Percentiles rank a stretch among this genome's conserved stretches.
phyloP scores from a whole-genome alignment of 495 filamentous ascomycete genomes.

The Penicillium mononematosum region DNA sequence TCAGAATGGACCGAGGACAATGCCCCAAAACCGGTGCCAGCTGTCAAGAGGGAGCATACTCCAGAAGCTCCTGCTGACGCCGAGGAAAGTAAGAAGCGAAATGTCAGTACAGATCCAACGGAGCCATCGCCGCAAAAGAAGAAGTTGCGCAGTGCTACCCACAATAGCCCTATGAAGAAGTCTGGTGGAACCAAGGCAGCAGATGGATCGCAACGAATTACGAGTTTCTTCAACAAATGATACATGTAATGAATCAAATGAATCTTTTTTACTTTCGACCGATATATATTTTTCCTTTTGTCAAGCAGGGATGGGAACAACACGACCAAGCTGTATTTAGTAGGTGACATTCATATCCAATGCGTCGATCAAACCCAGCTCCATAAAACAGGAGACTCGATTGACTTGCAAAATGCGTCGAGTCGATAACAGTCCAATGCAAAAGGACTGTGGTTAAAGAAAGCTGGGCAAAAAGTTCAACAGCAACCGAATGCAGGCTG shows the following conservation, averaged over 20 bases:
- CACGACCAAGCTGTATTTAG: neutral
- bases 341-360: neutral
- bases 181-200: constrained; percentile 45
- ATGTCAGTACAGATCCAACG: constrained; percentile 15
- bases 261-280: neutral
- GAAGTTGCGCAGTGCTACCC: constrained; percentile 40
- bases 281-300: neutral
- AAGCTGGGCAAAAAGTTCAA: neutral
- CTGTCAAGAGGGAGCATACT: constrained; percentile 59
- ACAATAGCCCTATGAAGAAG: constrained; percentile 49
- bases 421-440: neutral
- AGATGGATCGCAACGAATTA: constrained; percentile 75
- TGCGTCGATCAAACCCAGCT: neutral
- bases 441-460: neutral
- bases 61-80: constrained; percentile 24
- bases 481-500: neutral
- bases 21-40: constrained; percentile 45
- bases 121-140: constrained; percentile 30
- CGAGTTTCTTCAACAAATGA: constrained; percentile 72
- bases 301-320: neutral
- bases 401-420: neutral
- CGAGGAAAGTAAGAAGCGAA: constrained; percentile 32
- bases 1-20: constrained; percentile 38
- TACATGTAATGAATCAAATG: neutral
- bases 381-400: neutral